phyloP scores from a whole-genome alignment of 2,329 filamentous ascomycete genomes.

The Erysiphe pisi region DNA sequence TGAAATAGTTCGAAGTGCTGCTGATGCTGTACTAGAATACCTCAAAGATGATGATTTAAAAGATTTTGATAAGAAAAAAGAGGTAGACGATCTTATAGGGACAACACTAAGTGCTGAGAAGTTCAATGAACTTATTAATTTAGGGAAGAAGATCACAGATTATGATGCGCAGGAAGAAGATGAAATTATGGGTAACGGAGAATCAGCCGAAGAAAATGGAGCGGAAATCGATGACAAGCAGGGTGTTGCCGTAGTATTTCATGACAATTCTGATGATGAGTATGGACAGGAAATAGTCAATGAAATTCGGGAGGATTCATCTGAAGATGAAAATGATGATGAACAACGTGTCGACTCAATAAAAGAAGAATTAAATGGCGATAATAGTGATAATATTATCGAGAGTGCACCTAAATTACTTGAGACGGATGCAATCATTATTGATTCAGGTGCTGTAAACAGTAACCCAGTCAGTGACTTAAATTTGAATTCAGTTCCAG shows the following conservation, averaged over 20 bases:
- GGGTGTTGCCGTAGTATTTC: conserved; percentile 95
- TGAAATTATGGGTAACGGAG: conserved; percentile 66
- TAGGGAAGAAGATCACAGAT: conserved; percentile 98
- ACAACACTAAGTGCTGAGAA: conserved; percentile 70
- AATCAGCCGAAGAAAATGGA: conserved; percentile 54
- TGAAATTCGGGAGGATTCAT: conserved; percentile 80
- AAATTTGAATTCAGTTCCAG: conserved; percentile 56
- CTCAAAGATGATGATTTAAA: conserved; percentile 93
- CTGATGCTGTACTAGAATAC: conserved; percentile 80
- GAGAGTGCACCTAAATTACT: conserved; percentile 44
- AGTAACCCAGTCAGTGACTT: conserved; percentile 42
- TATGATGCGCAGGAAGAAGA: conserved; percentile 96
- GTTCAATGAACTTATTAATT: conserved; percentile 92
- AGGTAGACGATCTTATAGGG: conserved; percentile 89
- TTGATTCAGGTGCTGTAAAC: conserved; percentile 54
- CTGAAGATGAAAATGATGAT: conserved; percentile 62
- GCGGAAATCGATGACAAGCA: conserved; percentile 86
- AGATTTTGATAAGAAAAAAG: conserved; percentile 97
- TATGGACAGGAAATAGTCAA: conserved; percentile 65
- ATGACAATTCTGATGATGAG: conserved; percentile 78
- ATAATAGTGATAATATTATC: conserved; percentile 42
- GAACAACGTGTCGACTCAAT: conserved; percentile 48
- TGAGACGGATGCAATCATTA: conserved; percentile 67
- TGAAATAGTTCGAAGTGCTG: conserved; percentile 83
- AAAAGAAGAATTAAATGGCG: conserved; percentile 44